These are phyloP conservation scores for Suaeda aralocaspica DNA, from an alignment of 148 eudicot species.

Conservation along the genomic window DNA sequence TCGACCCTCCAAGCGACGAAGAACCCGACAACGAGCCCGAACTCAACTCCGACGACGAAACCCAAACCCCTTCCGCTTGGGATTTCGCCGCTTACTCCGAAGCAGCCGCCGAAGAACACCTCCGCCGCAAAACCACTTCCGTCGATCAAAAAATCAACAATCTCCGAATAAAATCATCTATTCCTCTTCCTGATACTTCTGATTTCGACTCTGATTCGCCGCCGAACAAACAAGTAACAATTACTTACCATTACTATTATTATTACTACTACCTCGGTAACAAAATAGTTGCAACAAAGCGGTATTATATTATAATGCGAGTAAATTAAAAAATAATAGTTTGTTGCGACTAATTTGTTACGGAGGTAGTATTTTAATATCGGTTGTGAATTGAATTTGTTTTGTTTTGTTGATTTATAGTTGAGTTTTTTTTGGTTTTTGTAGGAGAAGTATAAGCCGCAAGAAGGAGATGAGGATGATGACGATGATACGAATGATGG, in stretches of 20 bases:
- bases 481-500: conserved; percentile 25
- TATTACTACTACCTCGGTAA: no score
- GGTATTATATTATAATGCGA: no score
- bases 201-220: conserved; percentile 20
- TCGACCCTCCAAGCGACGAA: conserved; percentile 50
- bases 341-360: no score
- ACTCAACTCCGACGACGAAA: conserved; percentile 1
- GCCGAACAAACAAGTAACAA: conserved; percentile 43
- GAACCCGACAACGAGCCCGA: conserved; percentile 37
- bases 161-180: conserved; percentile 31
- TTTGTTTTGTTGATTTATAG: conserved; percentile 7
- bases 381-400: conserved; percentile 2
- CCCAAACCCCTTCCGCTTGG: conserved; percentile 62
- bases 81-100: conserved; percentile 73
- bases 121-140: conserved; percentile 76
- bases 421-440: background rate
- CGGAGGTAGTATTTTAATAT: background rate
- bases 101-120: conserved; percentile 76
- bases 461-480: conserved; percentile 66
- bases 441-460: conserved; percentile 37
- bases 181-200: conserved; percentile 18
- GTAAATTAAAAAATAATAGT: no score
- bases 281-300: no score
- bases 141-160: conserved; percentile 65
- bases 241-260: background rate